Base-by-base conservation (phyloP, 2,329 filamentous ascomycete species). In the Aspergillus brunneoviolaceus region DNA sequence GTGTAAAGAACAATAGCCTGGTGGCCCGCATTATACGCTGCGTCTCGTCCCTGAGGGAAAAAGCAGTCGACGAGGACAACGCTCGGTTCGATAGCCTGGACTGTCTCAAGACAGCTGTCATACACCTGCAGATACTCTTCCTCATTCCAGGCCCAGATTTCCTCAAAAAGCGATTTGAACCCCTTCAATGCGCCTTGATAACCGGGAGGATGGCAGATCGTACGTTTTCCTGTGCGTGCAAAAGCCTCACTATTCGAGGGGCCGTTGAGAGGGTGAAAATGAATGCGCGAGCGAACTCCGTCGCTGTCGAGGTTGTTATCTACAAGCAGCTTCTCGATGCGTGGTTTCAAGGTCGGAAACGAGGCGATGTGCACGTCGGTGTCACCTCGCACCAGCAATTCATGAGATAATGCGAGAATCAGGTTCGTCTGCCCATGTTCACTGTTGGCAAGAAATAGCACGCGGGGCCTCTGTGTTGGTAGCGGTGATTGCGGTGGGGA, bases 91-190 rank as follows among this genome's bases (percentile, higher is more conserved):
- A 35, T 29, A 11, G 16, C 29, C 4, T 39, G 50, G 29, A 52
- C 19, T 16, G 39, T 52, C 16, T 39, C 50, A 7, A 35, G 31
- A 21, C 50, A 52, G 50, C 50, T 52, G 19, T 52, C 21, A 39
- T 52, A 52, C 9, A 52, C 50, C 29, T 52, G 50, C 6, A 52
- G 16, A 23, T 52, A 52, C 12, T 52, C 50, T 21, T 35, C 50
- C 50, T 52, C 50, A 23, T 35, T 35, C 50, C 50, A 52, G 16
- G 50, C 50, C 50, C 50, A 52, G 31, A 52, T 31, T 29, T 52
- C 50, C 31, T 52, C 50, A n/a, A 52, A 52, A 3, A 52, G 50
- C 3, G 50, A 52, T 12, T 52, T 52, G 31, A 52, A 52, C 23
- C 50, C 50, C 16, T 33, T 19, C 31, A 52, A 52, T 21, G 50